These are phyloP conservation scores for Chaetoscypha palmicola DNA, from an alignment of 2,329 filamentous ascomycete species.

Conservation along the genomic window DNA sequence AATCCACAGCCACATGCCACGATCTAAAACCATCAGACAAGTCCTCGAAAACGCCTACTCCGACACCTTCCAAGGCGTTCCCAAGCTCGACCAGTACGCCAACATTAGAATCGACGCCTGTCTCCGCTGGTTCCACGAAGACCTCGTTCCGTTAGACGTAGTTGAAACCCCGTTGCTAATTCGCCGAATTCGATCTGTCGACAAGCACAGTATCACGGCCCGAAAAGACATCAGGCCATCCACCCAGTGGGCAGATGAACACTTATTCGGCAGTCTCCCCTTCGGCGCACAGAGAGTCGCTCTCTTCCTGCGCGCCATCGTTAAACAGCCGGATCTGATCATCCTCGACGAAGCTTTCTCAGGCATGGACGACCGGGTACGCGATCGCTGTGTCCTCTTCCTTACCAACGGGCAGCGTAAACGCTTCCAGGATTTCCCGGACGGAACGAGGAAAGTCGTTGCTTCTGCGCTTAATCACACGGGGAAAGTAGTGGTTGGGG, in stretches of 20 bases:
- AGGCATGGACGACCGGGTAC: constrained; percentile 71
- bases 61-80: constrained; percentile 71
- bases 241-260: constrained; percentile 56
- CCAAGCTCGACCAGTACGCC: constrained; percentile 53
- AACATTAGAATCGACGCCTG: constrained; percentile 57
- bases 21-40: constrained; percentile 62
- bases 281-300: constrained; percentile 80
- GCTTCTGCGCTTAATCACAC: constrained; percentile 40
- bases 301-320: constrained; percentile 73
- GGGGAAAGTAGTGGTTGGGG: constrained; percentile 46
- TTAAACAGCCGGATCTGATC: constrained; percentile 74
- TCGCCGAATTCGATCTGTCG: too few relatives aligned
- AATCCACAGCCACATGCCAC: constrained; percentile 88
- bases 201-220: background rate
- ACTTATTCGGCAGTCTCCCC: constrained; percentile 64
- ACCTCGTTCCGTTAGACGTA: constrained; percentile 48
- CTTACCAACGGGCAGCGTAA: constrained; percentile 58
- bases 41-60: constrained; percentile 84
- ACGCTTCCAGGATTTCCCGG: constrained; percentile 24
- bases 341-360: constrained; percentile 85
- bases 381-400: constrained; percentile 84
- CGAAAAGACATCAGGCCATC: background rate
- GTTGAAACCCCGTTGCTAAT: background rate
- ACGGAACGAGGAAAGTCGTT: constrained; percentile 28
- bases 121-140: constrained; percentile 69